Conservation (phyloP, 1,284 basidiomycete species). For the Boletus smithii region DNA sequence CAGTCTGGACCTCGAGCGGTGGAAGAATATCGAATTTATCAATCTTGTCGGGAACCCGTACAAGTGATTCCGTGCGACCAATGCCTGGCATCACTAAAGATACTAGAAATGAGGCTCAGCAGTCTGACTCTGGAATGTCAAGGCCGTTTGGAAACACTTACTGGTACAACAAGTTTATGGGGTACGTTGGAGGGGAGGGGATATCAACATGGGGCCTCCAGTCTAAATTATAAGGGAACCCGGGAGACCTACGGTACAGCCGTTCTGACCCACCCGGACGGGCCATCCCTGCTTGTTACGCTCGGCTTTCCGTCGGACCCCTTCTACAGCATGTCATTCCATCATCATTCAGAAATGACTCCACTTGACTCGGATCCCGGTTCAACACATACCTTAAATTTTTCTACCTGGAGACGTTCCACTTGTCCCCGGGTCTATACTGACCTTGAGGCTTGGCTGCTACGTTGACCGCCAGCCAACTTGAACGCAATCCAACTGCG, state of each 20-base stretch:
- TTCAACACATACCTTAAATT: no score
- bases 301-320: slow-evolving; percentile 15
- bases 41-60: neutral
- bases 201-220: neutral
- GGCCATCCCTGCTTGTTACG: neutral
- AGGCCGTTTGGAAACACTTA: slow-evolving; percentile 7
- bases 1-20: slow-evolving; percentile 3
- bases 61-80: neutral
- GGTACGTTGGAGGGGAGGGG: neutral
- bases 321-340: no score
- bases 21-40: neutral
- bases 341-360: neutral
- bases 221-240: slow-evolving; percentile 13
- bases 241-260: neutral
- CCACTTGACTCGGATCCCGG: no score
- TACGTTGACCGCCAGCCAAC: neutral
- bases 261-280: neutral
- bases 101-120: slow-evolving; percentile 1
- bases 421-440: neutral
- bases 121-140: neutral
- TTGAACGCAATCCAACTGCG: slow-evolving; percentile 3
- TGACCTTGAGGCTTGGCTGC: slow-evolving; percentile 1
- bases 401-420: neutral
- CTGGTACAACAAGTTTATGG: slow-evolving; percentile 3
- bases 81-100: slow-evolving; percentile 4